A percentile compares a stretch with the other conserved stretches of the same genome.
Conservation (phyloP, 2,329 filamentous ascomycete genomes). For the Rhynchosporium agropyri region DNA sequence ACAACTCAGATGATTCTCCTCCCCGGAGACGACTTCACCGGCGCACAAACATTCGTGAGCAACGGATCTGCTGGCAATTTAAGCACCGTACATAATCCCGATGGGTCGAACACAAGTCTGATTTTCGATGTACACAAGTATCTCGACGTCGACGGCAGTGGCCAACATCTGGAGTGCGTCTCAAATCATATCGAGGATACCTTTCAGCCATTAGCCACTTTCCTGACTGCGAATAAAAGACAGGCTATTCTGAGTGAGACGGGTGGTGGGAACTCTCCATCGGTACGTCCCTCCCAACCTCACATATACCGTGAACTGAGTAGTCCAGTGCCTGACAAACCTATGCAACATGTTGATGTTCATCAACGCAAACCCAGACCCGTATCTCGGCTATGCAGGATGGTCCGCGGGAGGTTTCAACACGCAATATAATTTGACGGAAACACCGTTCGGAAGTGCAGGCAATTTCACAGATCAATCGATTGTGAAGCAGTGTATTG, state of each 20-base stretch:
- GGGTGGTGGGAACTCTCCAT: conserved; percentile 46
- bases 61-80: conserved; percentile 56
- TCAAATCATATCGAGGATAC: conserved; percentile 53
- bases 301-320: not conserved
- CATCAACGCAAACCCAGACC: conserved; percentile 43
- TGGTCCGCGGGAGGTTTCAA: conserved; percentile 45
- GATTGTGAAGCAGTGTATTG: conserved; percentile 31
- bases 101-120: conserved; percentile 57
- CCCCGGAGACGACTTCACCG: conserved; percentile 60
- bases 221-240: conserved; percentile 51
- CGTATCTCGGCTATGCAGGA: conserved; percentile 45
- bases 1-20: conserved; percentile 64
- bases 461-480: conserved; percentile 31
- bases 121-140: conserved; percentile 64
- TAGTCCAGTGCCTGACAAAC: conserved; percentile 26
- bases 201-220: conserved; percentile 52
- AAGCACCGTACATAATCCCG: conserved; percentile 57
- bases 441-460: conserved; percentile 33
- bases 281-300: conserved; percentile 17
- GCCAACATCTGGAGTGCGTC: conserved; percentile 54
- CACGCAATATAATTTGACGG: conserved; percentile 32
- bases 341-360: conserved; percentile 30
- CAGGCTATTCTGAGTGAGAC: conserved; percentile 57
- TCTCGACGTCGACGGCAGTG: conserved; percentile 59
- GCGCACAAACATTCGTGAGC: conserved; percentile 52